Evolutionary conservation across 2,329 filamentous ascomycete species (phyloP), one percentile per base, ranked within the genome.

Genomic region (Arthroderma sp.): DNA sequence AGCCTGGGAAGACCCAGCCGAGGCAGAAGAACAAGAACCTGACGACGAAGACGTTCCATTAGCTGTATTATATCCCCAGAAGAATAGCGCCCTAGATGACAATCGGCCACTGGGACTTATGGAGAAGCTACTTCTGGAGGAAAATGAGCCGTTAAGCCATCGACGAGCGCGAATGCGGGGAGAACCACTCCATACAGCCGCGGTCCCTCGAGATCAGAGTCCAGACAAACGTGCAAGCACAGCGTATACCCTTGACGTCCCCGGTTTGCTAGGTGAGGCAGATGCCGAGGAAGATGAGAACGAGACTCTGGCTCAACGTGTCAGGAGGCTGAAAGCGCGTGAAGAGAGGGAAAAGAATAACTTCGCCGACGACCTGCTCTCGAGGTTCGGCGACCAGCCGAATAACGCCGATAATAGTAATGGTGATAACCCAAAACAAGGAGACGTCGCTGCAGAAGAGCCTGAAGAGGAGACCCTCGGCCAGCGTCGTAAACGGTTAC

Each of bases 11-110:
- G 64, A 67, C 8, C 67, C 69, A 5, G 69, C 74, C 44, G 49
- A 47, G 7, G 48, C 55, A n/a, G 50, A 55, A 4, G 48, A 51
- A 3, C 55, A 59, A 9, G 67, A 69, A 27, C 71, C 71, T 0
- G 78, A 74, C 41, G 86, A 94, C 51, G 85, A 89, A 44, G 89
- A 96, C 54, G 81, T 94, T 1, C 91, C 91, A 0, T 71, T 98
- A 4, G 91, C 83, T 7, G 71, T 96, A 52, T 72, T 98, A 10
- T 85, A 77, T 54, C 79, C 81, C 1, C 62, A 64, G 8, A 64
- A 66, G 44, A 55, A 58, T 10, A 38, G 34, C n/a, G 36, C 41
- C 15, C 43, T 46, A 6, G 57, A 61, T n/a, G 59, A 64, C 4
- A 54, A 58, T 38, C 58, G 64, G 29, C 67, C 69, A 1, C 44